phyloP scores from a whole-genome alignment of 2,329 filamentous ascomycete genomes.

The Aspergillus piperis region DNA sequence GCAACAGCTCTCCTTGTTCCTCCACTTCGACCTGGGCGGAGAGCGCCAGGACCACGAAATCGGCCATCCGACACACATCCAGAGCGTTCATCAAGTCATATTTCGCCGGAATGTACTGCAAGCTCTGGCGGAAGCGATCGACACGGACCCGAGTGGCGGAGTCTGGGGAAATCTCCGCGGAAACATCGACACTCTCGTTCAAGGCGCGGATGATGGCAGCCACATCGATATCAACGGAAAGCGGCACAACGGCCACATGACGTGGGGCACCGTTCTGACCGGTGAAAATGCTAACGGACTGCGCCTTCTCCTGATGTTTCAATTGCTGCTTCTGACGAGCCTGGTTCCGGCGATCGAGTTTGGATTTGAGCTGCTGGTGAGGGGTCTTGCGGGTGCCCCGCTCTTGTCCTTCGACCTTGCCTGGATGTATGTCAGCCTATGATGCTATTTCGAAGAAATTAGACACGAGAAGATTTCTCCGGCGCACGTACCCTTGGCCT shows the following conservation, averaged over 20 bases:
- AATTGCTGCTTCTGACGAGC: slow-evolving; percentile 83
- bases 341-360: slow-evolving; percentile 92
- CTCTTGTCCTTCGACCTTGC: slow-evolving; percentile 74
- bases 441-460: neutral
- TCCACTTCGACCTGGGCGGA: slow-evolving; percentile 78
- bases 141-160: slow-evolving; percentile 67
- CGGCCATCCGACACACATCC: slow-evolving; percentile 83
- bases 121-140: slow-evolving; percentile 91
- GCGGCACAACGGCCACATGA: slow-evolving; percentile 82
- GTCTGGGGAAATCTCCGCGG: slow-evolving; percentile 62
- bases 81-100: slow-evolving; percentile 75
- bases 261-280: slow-evolving; percentile 84
- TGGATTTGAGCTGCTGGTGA: slow-evolving; percentile 96
- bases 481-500: slow-evolving; percentile 68
- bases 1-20: slow-evolving; percentile 76
- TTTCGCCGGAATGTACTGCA: slow-evolving; percentile 78
- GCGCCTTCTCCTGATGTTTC: slow-evolving; percentile 81
- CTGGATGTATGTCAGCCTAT: slow-evolving; percentile 46
- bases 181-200: slow-evolving; percentile 77
- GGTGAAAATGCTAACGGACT: slow-evolving; percentile 77
- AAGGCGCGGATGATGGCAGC: slow-evolving; percentile 67
- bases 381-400: slow-evolving; percentile 78
- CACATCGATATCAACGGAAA: slow-evolving; percentile 72
- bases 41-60: slow-evolving; percentile 85
- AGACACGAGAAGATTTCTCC: neutral